phyloP scores from a whole-genome alignment of 1,139 yeast species.

The Geotrichum aggregatum region DNA sequence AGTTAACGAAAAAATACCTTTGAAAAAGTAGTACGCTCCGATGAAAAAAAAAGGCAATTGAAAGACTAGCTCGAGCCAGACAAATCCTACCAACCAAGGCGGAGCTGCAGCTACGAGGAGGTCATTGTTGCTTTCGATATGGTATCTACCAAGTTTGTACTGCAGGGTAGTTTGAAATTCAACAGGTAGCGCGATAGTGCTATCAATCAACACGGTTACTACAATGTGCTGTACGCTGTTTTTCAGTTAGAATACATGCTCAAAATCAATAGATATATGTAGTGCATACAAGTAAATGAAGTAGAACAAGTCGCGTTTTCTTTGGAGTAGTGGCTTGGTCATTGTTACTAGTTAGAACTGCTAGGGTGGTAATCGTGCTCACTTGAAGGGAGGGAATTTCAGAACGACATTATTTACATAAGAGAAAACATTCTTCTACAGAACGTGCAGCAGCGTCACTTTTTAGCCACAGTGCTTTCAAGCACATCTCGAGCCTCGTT shows the following conservation, averaged over 20 bases:
- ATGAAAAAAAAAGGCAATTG: constrained; percentile 74
- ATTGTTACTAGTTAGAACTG: too few relatives aligned
- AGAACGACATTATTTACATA: not conserved
- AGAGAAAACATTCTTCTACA: not conserved
- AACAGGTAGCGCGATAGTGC: constrained; percentile 62
- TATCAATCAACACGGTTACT: constrained; percentile 69
- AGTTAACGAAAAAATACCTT: constrained; percentile 25
- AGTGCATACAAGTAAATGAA: constrained; percentile 46
- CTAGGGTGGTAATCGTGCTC: too few relatives aligned
- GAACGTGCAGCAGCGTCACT: not conserved
- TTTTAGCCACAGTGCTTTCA: constrained; percentile 38
- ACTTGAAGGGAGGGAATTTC: not conserved
- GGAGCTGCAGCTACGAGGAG: constrained; percentile 58
- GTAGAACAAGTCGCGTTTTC: constrained; percentile 48
- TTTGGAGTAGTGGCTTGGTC: constrained; percentile 8
- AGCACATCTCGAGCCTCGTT: constrained; percentile 69
- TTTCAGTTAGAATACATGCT: constrained; percentile 2
- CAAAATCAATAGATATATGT: constrained; percentile 1
- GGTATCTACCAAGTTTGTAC: constrained; percentile 50
- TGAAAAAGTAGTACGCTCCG: constrained; percentile 37
- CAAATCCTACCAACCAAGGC: constrained; percentile 67
- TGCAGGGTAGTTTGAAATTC: constrained; percentile 50
- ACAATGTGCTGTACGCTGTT: constrained; percentile 56
- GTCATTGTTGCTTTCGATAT: constrained; percentile 62
- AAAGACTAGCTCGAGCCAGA: constrained; percentile 61